Conservation (phyloP, 1,139 yeast species). For the Arxiozyma telluris region DNA sequence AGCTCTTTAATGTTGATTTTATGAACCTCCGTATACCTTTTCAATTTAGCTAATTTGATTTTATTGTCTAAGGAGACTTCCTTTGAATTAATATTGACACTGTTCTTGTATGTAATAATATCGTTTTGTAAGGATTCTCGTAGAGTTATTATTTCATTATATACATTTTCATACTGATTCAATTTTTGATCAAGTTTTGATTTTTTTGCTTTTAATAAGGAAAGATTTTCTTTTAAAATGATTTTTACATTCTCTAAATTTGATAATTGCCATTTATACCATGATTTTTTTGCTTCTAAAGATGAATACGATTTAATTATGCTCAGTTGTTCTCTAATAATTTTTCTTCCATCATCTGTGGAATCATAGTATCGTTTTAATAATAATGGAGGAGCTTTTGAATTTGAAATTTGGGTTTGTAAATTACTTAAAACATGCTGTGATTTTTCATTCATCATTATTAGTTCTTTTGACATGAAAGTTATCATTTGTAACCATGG, state of each 20-base stretch:
- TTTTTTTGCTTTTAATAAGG: constrained; percentile 41
- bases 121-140: constrained; percentile 42
- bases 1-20: constrained; percentile 36
- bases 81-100: constrained; percentile 26
- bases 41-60: constrained; percentile 28
- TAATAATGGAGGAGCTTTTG: constrained; percentile 21
- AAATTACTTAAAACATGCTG: constrained; percentile 40
- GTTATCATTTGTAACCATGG: constrained; percentile 42
- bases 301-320: constrained; percentile 21
- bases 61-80: constrained; percentile 26
- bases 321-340: constrained; percentile 17
- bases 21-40: constrained; percentile 18
- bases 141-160: constrained; percentile 38
- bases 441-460: constrained; percentile 43
- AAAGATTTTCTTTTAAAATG: constrained; percentile 40
- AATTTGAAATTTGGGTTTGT: constrained; percentile 34
- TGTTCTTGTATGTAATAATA: constrained; percentile 38
- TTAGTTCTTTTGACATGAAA: constrained; percentile 47
- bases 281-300: constrained; percentile 25
- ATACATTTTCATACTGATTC: constrained; percentile 35
- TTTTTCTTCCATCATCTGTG: constrained; percentile 9
- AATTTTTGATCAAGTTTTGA: constrained; percentile 26
- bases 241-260: constrained; percentile 25
- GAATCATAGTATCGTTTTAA: constrained; percentile 19
- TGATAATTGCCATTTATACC: constrained; percentile 30